Conservation (phyloP, 2,329 filamentous ascomycete genomes). For the Trichoderma sp. region DNA sequence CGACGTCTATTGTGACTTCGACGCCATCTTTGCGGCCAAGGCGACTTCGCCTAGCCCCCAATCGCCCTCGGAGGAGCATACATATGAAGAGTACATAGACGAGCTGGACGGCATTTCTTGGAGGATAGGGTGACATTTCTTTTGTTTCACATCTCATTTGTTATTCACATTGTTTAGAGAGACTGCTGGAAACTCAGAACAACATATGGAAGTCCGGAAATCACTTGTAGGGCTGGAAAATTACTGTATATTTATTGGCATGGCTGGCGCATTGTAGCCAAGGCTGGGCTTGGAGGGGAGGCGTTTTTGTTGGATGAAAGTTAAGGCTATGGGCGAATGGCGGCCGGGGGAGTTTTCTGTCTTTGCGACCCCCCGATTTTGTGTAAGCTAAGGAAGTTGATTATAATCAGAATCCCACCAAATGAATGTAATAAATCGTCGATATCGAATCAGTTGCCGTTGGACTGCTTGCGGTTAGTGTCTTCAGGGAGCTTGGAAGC, state of each 20-base stretch:
- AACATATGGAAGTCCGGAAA: background rate
- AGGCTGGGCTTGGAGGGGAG: background rate
- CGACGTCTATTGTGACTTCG: constrained; percentile 55
- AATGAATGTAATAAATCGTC: constrained; percentile 2
- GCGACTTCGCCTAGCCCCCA: constrained; percentile 26
- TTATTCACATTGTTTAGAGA: background rate
- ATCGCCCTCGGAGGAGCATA: constrained; percentile 36
- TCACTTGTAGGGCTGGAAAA: constrained; percentile 12
- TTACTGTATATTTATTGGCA: constrained; percentile 22
- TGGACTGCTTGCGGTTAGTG: constrained; percentile 13
- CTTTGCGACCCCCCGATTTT: background rate
- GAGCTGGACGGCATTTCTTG: constrained; percentile 55
- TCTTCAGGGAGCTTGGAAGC: constrained; percentile 56
- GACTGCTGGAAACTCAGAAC: background rate
- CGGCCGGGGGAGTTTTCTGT: background rate
- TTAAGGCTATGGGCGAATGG: constrained; percentile 18
- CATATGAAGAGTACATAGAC: constrained; percentile 54
- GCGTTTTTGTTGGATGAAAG: constrained; percentile 12
- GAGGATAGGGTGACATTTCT: constrained; percentile 19
- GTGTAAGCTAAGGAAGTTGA: constrained; percentile 16
- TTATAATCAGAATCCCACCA: constrained; percentile 11
- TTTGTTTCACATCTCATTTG: background rate
- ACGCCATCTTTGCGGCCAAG: constrained; percentile 35
- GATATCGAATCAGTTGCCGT: constrained; percentile 10
- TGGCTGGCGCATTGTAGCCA: constrained; percentile 16